A percentile compares a stretch with the other conserved stretches of the same genome.
Conservation (phyloP, 2,329 filamentous ascomycete species). For the Stagonosporopsis vannaccii region DNA sequence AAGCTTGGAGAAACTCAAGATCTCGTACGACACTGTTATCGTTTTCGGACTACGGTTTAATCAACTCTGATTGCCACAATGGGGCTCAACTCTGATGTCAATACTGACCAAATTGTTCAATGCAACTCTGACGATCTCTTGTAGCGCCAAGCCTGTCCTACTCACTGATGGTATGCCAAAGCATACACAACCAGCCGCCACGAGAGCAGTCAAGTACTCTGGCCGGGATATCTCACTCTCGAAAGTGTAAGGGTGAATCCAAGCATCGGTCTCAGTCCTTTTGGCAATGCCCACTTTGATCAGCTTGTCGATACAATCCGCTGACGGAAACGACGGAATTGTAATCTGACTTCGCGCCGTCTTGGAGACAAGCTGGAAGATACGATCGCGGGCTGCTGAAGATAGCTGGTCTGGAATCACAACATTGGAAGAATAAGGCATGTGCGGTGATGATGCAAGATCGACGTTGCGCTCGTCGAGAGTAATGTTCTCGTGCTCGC, state of each 20-base stretch:
- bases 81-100: neutral
- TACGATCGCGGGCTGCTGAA: slow-evolving; percentile 32
- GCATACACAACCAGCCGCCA: slow-evolving; percentile 43
- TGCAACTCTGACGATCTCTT: slow-evolving; percentile 42
- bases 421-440: slow-evolving; percentile 33
- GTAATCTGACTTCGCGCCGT: slow-evolving; percentile 37
- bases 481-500: slow-evolving; percentile 34
- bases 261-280: slow-evolving; percentile 41
- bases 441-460: slow-evolving; percentile 39
- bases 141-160: slow-evolving; percentile 38
- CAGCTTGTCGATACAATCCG: slow-evolving; percentile 38
- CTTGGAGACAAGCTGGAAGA: slow-evolving; percentile 42
- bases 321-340: slow-evolving; percentile 41
- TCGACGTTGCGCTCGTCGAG: slow-evolving; percentile 38
- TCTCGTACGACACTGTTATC: slow-evolving; percentile 51
- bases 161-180: slow-evolving; percentile 42
- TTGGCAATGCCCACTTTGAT: slow-evolving; percentile 45
- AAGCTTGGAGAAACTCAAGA: slow-evolving; percentile 60
- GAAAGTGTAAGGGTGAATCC: slow-evolving; percentile 45
- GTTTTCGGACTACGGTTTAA: slow-evolving; percentile 19
- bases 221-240: slow-evolving; percentile 29
- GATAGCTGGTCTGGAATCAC: slow-evolving; percentile 31
- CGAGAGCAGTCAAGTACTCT: slow-evolving; percentile 38
- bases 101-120: slow-evolving; percentile 26
- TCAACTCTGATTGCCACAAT: neutral